Conservation (phyloP, 257 asterid species). For the Cordia subcordata region DNA sequence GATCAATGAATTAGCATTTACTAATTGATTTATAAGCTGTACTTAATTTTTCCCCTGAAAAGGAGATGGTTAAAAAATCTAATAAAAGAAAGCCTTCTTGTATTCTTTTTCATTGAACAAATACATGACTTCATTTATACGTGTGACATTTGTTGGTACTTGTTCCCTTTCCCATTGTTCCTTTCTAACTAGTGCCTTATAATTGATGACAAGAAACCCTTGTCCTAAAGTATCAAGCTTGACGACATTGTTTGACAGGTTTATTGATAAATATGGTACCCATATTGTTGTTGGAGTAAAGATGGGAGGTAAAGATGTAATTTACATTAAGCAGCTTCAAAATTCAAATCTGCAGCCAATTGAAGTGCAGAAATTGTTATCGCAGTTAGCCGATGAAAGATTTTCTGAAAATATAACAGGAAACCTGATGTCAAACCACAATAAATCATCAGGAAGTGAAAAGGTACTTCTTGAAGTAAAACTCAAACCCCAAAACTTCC, state of each 20-base stretch:
- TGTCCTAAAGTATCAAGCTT: background rate
- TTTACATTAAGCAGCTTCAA: slow-evolving; percentile 87
- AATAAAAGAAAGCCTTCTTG: too few relatives aligned
- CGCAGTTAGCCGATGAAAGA: slow-evolving; percentile 70
- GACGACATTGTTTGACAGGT: slow-evolving; percentile 46
- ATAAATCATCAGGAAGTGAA: slow-evolving; percentile 34
- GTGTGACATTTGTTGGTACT: too few relatives aligned
- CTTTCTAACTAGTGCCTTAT: background rate
- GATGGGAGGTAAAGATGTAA: slow-evolving; percentile 98
- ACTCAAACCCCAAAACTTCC: background rate
- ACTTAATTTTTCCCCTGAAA: too few relatives aligned
- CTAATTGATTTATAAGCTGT: too few relatives aligned
- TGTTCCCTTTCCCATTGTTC: background rate
- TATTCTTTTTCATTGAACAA: too few relatives aligned
- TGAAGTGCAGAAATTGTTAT: slow-evolving; percentile 80
- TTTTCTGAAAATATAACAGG: slow-evolving; percentile 50
- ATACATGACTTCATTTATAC: too few relatives aligned
- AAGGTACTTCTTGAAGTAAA: slow-evolving; percentile 46
- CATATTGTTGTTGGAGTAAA: slow-evolving; percentile 84
- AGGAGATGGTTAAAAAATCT: too few relatives aligned
- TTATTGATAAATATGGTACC: slow-evolving; percentile 88
- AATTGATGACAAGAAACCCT: background rate
- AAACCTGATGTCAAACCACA: slow-evolving; percentile 23
- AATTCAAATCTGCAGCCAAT: slow-evolving; percentile 60
- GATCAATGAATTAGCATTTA: too few relatives aligned